Evolutionary conservation across 2,329 filamentous ascomycete species (phyloP).

Genomic region (Clarireedia monteithiana): DNA sequence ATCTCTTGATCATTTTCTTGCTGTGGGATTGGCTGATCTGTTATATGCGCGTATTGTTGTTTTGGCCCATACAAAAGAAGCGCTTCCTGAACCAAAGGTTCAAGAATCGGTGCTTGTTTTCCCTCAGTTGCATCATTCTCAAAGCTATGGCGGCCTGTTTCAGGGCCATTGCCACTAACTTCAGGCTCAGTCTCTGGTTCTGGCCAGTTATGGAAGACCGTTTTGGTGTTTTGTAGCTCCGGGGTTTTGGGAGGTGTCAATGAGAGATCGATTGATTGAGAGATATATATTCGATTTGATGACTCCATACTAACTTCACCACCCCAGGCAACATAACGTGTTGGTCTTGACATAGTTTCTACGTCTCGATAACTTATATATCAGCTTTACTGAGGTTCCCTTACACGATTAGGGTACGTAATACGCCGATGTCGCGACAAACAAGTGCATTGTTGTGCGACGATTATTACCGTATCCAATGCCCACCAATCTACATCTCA

Average conservation of each 20-base stretch:
- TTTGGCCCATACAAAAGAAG: slow-evolving; percentile 42
- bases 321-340: too few relatives aligned
- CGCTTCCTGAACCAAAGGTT: slow-evolving; percentile 34
- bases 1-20: slow-evolving; percentile 49
- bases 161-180: slow-evolving; percentile 2
- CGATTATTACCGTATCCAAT: too few relatives aligned
- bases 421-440: too few relatives aligned
- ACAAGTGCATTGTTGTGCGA: too few relatives aligned
- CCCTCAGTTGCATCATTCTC: neutral
- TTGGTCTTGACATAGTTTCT: too few relatives aligned
- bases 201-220: slow-evolving; percentile 19
- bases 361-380: too few relatives aligned
- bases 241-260: slow-evolving; percentile 20
- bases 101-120: slow-evolving; percentile 7
- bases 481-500: too few relatives aligned
- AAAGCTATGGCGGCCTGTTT: neutral
- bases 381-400: too few relatives aligned
- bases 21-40: slow-evolving; percentile 39
- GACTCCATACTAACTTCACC: neutral
- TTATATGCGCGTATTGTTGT: slow-evolving; percentile 41
- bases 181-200: slow-evolving; percentile 19
- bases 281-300: slow-evolving; percentile 12
- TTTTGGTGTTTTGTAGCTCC: neutral
- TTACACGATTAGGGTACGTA: too few relatives aligned
- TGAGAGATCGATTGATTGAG: slow-evolving; percentile 16